Evolutionary conservation across 768 basidiomycete species (phyloP), one percentile per base, ranked within the genome.

Genomic region (Tulasnella sp.): DNA sequence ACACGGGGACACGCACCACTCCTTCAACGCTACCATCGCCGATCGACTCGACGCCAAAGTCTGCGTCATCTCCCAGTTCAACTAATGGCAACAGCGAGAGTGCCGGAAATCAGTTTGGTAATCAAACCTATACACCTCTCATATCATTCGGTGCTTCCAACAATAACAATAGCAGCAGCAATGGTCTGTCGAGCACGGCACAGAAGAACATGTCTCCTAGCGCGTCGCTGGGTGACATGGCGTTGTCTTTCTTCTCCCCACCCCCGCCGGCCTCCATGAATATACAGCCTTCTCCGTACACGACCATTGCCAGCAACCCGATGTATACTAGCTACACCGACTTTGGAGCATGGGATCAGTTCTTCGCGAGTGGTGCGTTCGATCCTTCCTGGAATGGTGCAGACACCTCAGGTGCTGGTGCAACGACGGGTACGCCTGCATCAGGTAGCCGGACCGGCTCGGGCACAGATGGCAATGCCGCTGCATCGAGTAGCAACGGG

Each of bases 271-370:
- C 17, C 7, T 26, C 45, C 13, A 44, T 58, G 15, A 38, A 38
- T 38, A 38, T 38, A 5, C 34, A 38, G 34, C 56, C 56, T 13
- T 59, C 58, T 1, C 78, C 82, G 1, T 89, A 81, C 70, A 89
- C 85, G 60, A 88, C 86, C 10, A 83, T 93, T 60, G 88, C 88
- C 51, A 83, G 78, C 72, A 90, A 90, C 63, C 88, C 89, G 1
- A 77, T 83, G 72, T 90, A 85, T 75, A 88, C 86, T 75, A 87
- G 88, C n/a, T 85, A 85, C 68, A 45, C 44, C 51, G 43, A 56
- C 26, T 48, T 49, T 21, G 47, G 51, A 56, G 50, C 47, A 4
- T 59, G 58, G 58, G 58, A 59, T 41, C 58, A 59, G 19, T 50
- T 56, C 61, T 62, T 62, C 48, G 21, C 19, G 17, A 61, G 27